These are phyloP conservation scores for Trichocladium uniseriatum DNA, from an alignment of 495 filamentous ascomycete genomes.

Conservation along the genomic window DNA sequence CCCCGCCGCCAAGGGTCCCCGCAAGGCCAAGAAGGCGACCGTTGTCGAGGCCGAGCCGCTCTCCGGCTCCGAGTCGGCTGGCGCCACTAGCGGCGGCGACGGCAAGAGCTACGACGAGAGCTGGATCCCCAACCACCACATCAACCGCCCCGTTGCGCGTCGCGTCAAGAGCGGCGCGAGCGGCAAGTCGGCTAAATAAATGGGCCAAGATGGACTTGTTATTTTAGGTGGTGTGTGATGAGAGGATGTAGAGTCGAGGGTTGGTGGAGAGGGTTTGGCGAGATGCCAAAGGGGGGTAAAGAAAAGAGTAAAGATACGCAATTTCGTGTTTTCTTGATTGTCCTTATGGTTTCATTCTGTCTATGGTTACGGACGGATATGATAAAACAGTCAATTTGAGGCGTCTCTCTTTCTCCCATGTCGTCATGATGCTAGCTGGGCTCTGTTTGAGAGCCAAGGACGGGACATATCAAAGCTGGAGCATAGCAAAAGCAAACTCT, in stretches of 20 bases:
- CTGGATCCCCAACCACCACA: constrained; percentile 90
- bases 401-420: not conserved
- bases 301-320: not conserved
- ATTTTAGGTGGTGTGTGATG: not conserved
- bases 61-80: constrained; percentile 62
- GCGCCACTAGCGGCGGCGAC: constrained; percentile 51
- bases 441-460: no score
- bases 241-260: not conserved
- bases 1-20: constrained; percentile 51
- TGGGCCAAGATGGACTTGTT: not conserved
- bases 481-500: no score
- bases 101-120: constrained; percentile 80
- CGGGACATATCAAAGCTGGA: no score
- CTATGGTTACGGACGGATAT: not conserved
- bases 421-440: no score
- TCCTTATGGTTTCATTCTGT: not conserved
- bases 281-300: not conserved
- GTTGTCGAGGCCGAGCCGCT: constrained; percentile 42
- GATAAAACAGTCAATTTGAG: not conserved
- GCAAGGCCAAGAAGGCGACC: not conserved
- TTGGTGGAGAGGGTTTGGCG: not conserved
- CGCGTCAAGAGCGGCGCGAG: constrained; percentile 71
- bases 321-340: constrained; percentile 4
- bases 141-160: constrained; percentile 74
- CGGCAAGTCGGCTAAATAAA: constrained; percentile 48